Base-by-base conservation (phyloP, 2,329 filamentous ascomycete species). In the Stagonosporopsis rhizophila region DNA sequence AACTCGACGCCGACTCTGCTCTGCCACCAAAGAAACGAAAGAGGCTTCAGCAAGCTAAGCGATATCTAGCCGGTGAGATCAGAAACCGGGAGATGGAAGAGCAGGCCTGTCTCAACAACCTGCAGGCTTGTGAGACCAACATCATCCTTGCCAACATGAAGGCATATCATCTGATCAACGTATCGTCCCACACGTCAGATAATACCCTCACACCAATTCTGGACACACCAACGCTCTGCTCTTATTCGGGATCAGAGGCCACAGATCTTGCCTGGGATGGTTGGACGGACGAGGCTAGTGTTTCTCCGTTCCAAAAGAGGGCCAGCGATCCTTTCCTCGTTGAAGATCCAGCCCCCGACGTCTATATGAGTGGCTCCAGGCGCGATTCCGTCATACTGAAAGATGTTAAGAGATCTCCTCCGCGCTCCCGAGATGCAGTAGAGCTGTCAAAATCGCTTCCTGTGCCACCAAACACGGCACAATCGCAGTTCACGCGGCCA, bases 31-130 rank as follows among this genome's bases (percentile, higher is more conserved):
- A 66, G 34, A 76, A 73, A 52, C 66, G 56, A 55, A 75, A 75
- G 61, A 70, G 64, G 59, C 64, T 70, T 1, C 56, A 62, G 34
- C 71, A 75, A 23, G 65, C 50, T 30, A 67, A 62, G 52, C 70
- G 65, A 44, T 53, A 67, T 22, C 65, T 73, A 9, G 55, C 63
- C 44, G 71, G 60, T 40, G 72, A 73, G n/a, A 75, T 75, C 28
- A 63, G 65, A 37, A 64, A 69, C 15, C 66, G 67, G 38, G 67
- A 74, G 44, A 67, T 66, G 38, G 70, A 74, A 37, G 70, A 75
- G 48, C 56, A 47, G 23, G 68, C 59, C 19, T 68, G 71, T 11
- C 56, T 75, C 46, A 67, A 67, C 38, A 75, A 70, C 27, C 49
- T 75, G 22, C 65, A 68, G 38, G 67, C 68, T 6, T 75, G 73